Base-by-base conservation (phyloP, 768 basidiomycete genomes). In the Hydnomerulius pinastri region DNA sequence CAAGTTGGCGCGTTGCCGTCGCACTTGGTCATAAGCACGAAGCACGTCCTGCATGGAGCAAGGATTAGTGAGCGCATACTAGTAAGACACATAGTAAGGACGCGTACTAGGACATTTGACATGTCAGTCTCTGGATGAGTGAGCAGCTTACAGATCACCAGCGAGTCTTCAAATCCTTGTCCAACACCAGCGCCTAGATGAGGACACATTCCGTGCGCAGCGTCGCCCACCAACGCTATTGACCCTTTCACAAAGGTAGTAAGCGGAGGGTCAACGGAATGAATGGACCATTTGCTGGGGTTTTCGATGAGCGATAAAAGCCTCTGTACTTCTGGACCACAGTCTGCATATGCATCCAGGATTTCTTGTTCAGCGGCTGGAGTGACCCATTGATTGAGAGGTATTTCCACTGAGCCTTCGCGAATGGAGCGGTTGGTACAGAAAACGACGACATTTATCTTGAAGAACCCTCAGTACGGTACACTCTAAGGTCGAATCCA, bases 171-270 rank as follows among this genome's bases (percentile, higher is more conserved):
- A 24, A 83, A 72, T 2, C 79, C 82, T 65, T 84, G 82, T 7
- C 82, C 78, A 7, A 78, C 79, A 2, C 82, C 82, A 0, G 80
- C 74, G 2, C 81, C 81, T 9, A 83, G 65, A 61, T 83, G 81
- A 1, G 83, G 81, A 28, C 75, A 56, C 82, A 83, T 83, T 0
- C 68, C 80, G 56, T 84, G 82, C 8, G 82, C 82, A 15, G 82
- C 76, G 60, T 84, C 82, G 5, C 80, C 82, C 23, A 81, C 67
- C 18, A 83, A 68, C 4, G 74, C 80, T 8, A 80, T 66, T n/a
- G 68, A 70, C 1, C 73, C 75, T 20, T 66, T 71, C 24, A 77
- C 68, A 55, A 70, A 83, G 12, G 59, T 72, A 15, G 67, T 44
- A 17, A 83, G 66, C 5, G 74, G 75, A 1, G 78, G 80, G 42